Evolutionary conservation across 768 basidiomycete species (phyloP), one percentile per base, ranked within the genome.

Genomic region (Mrakia frigida): DNA sequence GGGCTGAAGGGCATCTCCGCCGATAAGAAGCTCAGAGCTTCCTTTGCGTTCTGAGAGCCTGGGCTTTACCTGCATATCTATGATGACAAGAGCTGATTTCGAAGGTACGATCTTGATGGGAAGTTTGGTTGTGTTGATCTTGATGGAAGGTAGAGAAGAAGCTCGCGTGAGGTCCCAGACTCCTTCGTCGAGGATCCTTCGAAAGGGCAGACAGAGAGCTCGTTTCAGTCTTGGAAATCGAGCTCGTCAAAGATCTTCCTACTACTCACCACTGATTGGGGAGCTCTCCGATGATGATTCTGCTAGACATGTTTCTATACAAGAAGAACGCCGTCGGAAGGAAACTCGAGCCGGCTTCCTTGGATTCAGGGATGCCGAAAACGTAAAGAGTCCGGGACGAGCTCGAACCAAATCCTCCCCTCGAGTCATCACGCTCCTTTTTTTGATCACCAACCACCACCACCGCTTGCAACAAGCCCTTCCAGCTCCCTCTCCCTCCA

Each of bases 21-120:
- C 14, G 46, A 50, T 50, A 50, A 50, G 46, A 50, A 50, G 46
- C 18, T 50, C 46, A n/a, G 9, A 41, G 9, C 28, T 50, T 28
- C 35, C 46, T 28, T 16, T 43, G 2, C 67, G n/a, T n/a, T n/a
- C 18, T 43, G 25, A 25, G 1, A 50, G 39, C 31, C 31, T 33
- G 23, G 31, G 67, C 33, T 25, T 35, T 14, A 72, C 70, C 73
- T 74, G 72, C 72, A 74, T 74, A 28, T 77, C 77, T 21, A 77
- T 63, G 10, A 77, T 67, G 2, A 77, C 61, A 4, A 77, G 25
- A 6, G 77, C 77, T n/a, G 50, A 67, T 52, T 73, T 74, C 28
- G 33, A 53, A 11, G 70, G 52, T 11, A 31, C 52, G 28, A 72
- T 28, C 18, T 35, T 59, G 25, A 72, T 69, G n/a, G 37, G 65